Base-by-base conservation (phyloP, 2,329 filamentous ascomycete species). In the Apiospora kogelbergensis region DNA sequence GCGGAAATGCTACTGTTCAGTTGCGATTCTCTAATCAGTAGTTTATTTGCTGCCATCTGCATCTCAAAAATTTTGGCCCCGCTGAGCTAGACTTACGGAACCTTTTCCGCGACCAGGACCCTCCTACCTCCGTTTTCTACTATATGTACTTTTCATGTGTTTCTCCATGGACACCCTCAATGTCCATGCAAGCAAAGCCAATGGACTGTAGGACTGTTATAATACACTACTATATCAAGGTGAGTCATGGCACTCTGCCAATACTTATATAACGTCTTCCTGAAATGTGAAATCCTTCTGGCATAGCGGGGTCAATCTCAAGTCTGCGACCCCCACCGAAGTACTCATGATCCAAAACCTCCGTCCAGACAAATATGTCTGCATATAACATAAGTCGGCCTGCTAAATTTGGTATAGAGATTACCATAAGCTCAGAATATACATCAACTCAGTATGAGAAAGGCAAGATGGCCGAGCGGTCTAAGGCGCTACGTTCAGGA, bases 401-500 rank as follows among this genome's bases (percentile, higher is more conserved):
- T 40, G 3, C 37, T 40, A 4, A 9, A 6, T 11, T 11, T 40
- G 37, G 3, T 40, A 40, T 40, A 40, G 4, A 40, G 24, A 1
- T 3, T 20, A 7, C 13, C 10, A 7, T 30, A 53, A 30, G 46
- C 46, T 30, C n/a, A n/a, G n/a, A n/a, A n/a, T n/a, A n/a, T n/a
- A n/a, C n/a, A n/a, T n/a, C n/a, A n/a, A n/a, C n/a, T n/a, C 33
- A 33, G 33, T 33, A 33, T 7, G n/a, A 57, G 53, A 30, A 33
- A 57, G 53, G 53, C 53, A 60, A 60, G 53, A 60, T 60, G 53
- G 53, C 53, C 53, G 53, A 60, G 53, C 53, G 53, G 53, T 60
- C 53, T 60, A 60, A 60, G 53, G 53, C 53, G 53, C 53, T 60
- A 60, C 53, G 53, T 60, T 60, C 53, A 60, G 53, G 53, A n/a